phyloP scores from a whole-genome alignment of 441 rosid genomes.

The Eruca vesicaria region DNA sequence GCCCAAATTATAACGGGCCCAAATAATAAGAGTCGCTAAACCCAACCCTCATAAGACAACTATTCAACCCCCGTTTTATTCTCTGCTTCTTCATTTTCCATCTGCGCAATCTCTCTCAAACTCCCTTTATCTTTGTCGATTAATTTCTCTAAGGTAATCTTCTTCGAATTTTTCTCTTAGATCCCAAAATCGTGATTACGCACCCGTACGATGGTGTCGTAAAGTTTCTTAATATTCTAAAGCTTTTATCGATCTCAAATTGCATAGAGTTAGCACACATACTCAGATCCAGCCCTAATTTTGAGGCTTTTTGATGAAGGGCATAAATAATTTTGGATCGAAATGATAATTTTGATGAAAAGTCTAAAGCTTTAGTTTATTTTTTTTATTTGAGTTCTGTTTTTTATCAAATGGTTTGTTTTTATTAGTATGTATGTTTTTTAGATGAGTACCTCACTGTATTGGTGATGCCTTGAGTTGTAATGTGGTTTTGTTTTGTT shows the following conservation, averaged over 20 bases:
- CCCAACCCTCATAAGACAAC: too few species aligned
- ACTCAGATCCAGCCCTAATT: slow-evolving; percentile 14
- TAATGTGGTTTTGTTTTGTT: slow-evolving; percentile 13
- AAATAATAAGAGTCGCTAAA: too few species aligned
- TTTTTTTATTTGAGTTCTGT: not conserved
- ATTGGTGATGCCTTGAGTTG: not conserved
- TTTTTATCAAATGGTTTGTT: not conserved
- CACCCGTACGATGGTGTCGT: not conserved
- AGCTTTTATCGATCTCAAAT: slow-evolving; percentile 1
- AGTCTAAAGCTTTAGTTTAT: not conserved
- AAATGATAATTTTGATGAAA: slow-evolving; percentile 13
- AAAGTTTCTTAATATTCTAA: not conserved
- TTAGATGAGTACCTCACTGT: too few species aligned
- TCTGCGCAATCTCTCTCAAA: too few species aligned
- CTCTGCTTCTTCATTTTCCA: too few species aligned
- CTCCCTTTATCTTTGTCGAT: too few species aligned
- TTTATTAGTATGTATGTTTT: too few species aligned
- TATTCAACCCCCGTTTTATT: too few species aligned
- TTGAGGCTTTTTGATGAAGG: not conserved
- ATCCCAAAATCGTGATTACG: too few species aligned
- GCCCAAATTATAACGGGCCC: too few species aligned
- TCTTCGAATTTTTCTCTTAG: too few species aligned
- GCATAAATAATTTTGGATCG: not conserved
- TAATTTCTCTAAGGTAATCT: too few species aligned
- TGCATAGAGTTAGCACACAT: not conserved